Evolutionary conservation across 2,329 filamentous ascomycete genomes (phyloP), one percentile per base, ranked within the genome.

Genomic region (Talaromyces sp.): DNA sequence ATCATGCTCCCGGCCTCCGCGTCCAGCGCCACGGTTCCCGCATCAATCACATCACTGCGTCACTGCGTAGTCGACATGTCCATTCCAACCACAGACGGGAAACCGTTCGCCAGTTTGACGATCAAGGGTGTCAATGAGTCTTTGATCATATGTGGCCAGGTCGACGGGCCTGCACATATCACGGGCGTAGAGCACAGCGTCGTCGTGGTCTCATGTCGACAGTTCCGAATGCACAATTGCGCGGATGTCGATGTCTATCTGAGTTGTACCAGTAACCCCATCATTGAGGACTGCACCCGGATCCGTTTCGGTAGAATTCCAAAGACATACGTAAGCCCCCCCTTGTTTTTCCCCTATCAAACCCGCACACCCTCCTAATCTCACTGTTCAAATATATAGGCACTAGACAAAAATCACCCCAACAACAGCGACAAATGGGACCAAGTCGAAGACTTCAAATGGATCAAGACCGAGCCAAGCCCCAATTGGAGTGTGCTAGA

Each of bases 401-500:
- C 73, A 39, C 66, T 76, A 50, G 67, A 73, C 19, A 72, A 76
- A 35, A 74, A 74, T 64, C 70, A 71, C 39, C 68, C 70, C 3
- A 70, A 76, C 35, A 67, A 74, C 7, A 70, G 74, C 62, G 94
- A 96, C 74, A 86, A 90, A 71, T 99, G 92, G 92, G 85, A 93
- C 70, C 88, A 95, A 72, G 91, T 98, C 16, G 92, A 98, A 76
- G 95, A 99, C 76, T 99, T 99, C 83, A 96, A 96, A 79, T 98
- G 95, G 95, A 85, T 97, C 68, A 96, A 93, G 77, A 83, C 86
- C 16, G 92, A 91, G 65, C 87, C 87, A 35, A 97, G 92, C 73
- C 95, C 95, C 2, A 93, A 99, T 74, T 99, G 94, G 92, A 86
- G 82, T 39, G 78, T 92, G 2, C 71, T 98, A 24, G 81, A 86